A percentile compares a stretch with the other conserved stretches of the same genome.
Conservation (phyloP, 2,329 filamentous ascomycete genomes). For the Akanthomyces lecanii region DNA sequence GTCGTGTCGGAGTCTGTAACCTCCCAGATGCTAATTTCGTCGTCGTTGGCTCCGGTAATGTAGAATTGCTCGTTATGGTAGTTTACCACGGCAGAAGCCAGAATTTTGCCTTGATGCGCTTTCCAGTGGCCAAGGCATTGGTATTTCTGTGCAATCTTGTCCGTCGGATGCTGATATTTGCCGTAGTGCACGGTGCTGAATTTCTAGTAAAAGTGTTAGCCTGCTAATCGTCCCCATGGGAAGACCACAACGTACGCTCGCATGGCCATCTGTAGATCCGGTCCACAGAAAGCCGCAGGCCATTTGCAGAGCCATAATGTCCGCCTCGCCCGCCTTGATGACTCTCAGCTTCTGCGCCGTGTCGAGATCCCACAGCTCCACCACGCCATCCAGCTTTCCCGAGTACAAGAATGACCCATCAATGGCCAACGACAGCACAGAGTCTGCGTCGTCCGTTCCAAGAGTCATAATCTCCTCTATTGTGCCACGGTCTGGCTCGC, state of each 20-base stretch:
- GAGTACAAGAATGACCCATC: constrained; percentile 92
- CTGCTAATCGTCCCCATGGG: not conserved
- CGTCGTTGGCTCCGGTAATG: constrained; percentile 91
- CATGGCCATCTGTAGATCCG: constrained; percentile 81
- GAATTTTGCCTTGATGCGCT: constrained; percentile 81
- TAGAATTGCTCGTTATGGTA: constrained; percentile 74
- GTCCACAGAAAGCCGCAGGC: constrained; percentile 82
- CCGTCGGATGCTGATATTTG: constrained; percentile 46
- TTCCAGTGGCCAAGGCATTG: constrained; percentile 73
- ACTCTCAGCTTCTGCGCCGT: constrained; percentile 86
- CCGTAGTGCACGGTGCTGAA: constrained; percentile 63
- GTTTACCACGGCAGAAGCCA: constrained; percentile 73
- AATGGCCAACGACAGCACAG: constrained; percentile 72
- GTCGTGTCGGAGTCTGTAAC: constrained; percentile 43
- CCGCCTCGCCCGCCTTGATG: constrained; percentile 73
- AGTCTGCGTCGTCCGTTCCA: constrained; percentile 58
- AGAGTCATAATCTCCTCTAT: constrained; percentile 67
- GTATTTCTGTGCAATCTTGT: constrained; percentile 71
- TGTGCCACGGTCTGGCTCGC: constrained; percentile 48
- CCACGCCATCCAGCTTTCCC: constrained; percentile 78
- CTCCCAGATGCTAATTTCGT: constrained; percentile 84
- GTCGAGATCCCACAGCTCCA: constrained; percentile 96
- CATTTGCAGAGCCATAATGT: constrained; percentile 83
- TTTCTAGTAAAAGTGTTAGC: constrained; percentile 42
- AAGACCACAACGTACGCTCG: constrained; percentile 58